A percentile compares a stretch with the other conserved stretches of the same genome.
phyloP scores from a whole-genome alignment of 108 stramenopile genomes.

The Cyclotella baltica region DNA sequence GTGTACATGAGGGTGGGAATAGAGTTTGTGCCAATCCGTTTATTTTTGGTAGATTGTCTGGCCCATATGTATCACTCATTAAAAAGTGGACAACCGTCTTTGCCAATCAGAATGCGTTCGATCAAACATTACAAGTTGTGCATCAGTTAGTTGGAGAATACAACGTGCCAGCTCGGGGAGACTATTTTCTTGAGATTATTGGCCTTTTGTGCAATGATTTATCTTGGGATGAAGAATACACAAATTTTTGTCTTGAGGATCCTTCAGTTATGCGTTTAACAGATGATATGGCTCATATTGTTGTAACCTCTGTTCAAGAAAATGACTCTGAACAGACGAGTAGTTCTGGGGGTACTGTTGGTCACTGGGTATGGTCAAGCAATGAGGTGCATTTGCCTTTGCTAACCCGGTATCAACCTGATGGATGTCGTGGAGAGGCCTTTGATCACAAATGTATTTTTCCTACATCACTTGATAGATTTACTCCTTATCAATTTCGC shows the following conservation, averaged over 20 bases:
- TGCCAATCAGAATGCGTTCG: not conserved
- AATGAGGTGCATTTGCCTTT: not conserved
- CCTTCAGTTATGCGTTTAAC: conserved; percentile 13
- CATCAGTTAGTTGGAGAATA: conserved; percentile 19
- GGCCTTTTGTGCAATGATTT: conserved; percentile 31
- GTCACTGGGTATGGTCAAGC: conserved; percentile 16
- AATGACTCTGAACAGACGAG: no score
- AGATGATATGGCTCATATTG: conserved; percentile 5
- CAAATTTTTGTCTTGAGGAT: conserved; percentile 25
- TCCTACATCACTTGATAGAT: conserved; percentile 3
- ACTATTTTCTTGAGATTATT: conserved; percentile 35
- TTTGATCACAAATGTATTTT: not conserved
- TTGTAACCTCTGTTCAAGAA: not conserved
- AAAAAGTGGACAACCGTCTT: not conserved
- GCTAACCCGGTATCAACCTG: conserved; percentile 16
- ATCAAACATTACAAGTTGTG: not conserved
- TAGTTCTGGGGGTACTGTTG: not conserved
- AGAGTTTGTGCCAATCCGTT: conserved; percentile 6
- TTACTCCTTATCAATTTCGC: conserved; percentile 11
- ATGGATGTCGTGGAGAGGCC: not conserved
- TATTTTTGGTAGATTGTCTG: conserved; percentile 14
- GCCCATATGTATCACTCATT: conserved; percentile 10
- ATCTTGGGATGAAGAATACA: conserved; percentile 9
- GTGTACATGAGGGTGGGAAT: not conserved
- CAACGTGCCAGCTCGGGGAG: conserved; percentile 7